Percentiles rank a stretch among this genome's conserved stretches.
phyloP scores from a whole-genome alignment of 345 rosid genomes.

The Brassica rapa region DNA sequence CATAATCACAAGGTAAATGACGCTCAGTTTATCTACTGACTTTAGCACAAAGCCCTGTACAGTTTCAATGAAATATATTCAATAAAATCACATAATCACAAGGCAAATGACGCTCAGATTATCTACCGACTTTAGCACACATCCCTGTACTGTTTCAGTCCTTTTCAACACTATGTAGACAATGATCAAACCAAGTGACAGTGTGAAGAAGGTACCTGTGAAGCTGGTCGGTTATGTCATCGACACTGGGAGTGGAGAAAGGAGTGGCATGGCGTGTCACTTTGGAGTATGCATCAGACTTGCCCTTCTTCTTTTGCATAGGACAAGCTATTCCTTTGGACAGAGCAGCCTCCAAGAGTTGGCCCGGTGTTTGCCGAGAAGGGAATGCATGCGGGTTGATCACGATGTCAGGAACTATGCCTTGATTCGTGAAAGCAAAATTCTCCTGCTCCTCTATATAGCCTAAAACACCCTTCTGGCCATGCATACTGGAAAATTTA shows the following conservation, averaged over 20 bases:
- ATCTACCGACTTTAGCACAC: background rate
- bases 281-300: slow-evolving; percentile 55
- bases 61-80: background rate
- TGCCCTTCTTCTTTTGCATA: slow-evolving; percentile 29
- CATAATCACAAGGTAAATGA: too few relatives aligned
- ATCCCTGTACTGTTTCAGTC: background rate
- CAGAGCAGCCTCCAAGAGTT: slow-evolving; percentile 89
- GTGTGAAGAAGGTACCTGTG: slow-evolving; percentile 56
- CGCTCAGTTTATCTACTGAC: too few relatives aligned
- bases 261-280: slow-evolving; percentile 73
- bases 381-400: slow-evolving; percentile 95
- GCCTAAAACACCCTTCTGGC: slow-evolving; percentile 96
- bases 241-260: slow-evolving; percentile 73
- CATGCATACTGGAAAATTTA: slow-evolving; percentile 97
- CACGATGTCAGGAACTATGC: slow-evolving; percentile 89
- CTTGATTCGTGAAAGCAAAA: slow-evolving; percentile 86
- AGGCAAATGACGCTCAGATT: background rate
- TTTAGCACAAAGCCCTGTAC: too few relatives aligned
- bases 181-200: slow-evolving; percentile 1
- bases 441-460: slow-evolving; percentile 87
- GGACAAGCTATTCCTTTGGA: slow-evolving; percentile 88
- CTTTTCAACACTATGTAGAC: background rate
- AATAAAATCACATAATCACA: slow-evolving; percentile 8
- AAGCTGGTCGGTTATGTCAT: slow-evolving; percentile 77
- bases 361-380: slow-evolving; percentile 92